Base-by-base conservation (phyloP, 441 rosid species). In the Gossypium lobatum region DNA sequence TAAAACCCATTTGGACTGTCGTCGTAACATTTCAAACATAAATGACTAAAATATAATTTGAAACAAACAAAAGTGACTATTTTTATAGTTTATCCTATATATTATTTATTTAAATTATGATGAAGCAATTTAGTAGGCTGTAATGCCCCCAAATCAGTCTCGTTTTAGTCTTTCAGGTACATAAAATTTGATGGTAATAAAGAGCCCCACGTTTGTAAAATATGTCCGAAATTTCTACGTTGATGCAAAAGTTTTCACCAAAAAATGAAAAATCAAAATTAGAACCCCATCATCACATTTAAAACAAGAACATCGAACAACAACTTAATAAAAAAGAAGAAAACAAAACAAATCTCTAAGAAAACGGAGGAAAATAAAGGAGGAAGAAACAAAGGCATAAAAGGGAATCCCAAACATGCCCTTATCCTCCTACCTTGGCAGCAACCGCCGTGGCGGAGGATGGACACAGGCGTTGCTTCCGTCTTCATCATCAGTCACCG, bases 381-480 rank as follows among this genome's bases (percentile, higher is more conserved):
- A 21, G 28, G 13, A 16, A 26, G 55, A 26, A 34, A 6, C 39
- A 18, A 20, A 55, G 28, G 60, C 26, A 18, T 26, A 17, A 9
- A 6, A 34, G 25, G 26, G 26, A 57, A 57, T 7, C 59, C 55
- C 57, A 64, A 68, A 77, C 28, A 92, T 92, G 98, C 90, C 96
- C 58, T 64, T 90, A 78, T 90, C 95, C 83, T 87, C 95, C 57
- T 87, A 90, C 77, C 76, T 93, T 57, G 70, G 91, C 80, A 85
- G 85, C 83, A 73, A 80, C 55, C 94, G 96, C 82, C 93, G 98
- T 69, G 86, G 86, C 42, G 81, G 84, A 73, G 85, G 79, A 59
- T 83, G 96, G 90, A 83, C 87, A 11, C 79, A 74, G 50, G 77
- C 92, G 0, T 78, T 81, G 28, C 91, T 91, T 63, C 93, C 99